Evolutionary conservation across 2,329 filamentous ascomycete species (phyloP).

Genomic region (Apiospora aurea): DNA sequence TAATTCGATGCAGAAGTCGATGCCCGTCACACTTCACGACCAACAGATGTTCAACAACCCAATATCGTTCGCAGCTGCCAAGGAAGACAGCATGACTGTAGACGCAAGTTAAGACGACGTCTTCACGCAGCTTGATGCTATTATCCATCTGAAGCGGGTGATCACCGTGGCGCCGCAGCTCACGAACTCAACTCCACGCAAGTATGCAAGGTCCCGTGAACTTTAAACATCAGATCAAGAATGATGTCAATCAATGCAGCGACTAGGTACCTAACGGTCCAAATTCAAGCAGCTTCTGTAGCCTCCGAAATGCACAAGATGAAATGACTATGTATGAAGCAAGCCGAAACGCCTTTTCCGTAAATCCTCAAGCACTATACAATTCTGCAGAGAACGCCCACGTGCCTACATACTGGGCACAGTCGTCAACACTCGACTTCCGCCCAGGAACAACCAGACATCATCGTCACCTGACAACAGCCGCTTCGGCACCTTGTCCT

Average conservation of each 20-base stretch:
- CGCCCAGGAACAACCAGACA: background rate
- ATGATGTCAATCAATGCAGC: constrained; percentile 26
- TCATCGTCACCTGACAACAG: background rate
- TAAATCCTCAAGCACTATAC: constrained; percentile 28
- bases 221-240: constrained; percentile 11
- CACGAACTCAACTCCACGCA: constrained; percentile 11
- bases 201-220: background rate
- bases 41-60: background rate
- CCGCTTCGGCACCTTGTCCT: background rate
- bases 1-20: background rate
- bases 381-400: constrained; percentile 27
- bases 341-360: constrained; percentile 29
- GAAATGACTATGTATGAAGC: constrained; percentile 20
- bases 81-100: background rate
- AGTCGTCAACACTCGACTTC: constrained; percentile 14
- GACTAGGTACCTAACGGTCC: constrained; percentile 21
- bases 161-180: background rate
- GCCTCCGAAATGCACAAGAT: constrained; percentile 23
- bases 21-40: background rate
- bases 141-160: background rate
- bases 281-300: background rate
- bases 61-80: background rate
- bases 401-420: constrained; percentile 18
- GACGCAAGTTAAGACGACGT: constrained; percentile 1
- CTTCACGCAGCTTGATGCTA: background rate